phyloP scores from a whole-genome alignment of 176 grass and related monocot species.

The Ensete ventricosum region DNA sequence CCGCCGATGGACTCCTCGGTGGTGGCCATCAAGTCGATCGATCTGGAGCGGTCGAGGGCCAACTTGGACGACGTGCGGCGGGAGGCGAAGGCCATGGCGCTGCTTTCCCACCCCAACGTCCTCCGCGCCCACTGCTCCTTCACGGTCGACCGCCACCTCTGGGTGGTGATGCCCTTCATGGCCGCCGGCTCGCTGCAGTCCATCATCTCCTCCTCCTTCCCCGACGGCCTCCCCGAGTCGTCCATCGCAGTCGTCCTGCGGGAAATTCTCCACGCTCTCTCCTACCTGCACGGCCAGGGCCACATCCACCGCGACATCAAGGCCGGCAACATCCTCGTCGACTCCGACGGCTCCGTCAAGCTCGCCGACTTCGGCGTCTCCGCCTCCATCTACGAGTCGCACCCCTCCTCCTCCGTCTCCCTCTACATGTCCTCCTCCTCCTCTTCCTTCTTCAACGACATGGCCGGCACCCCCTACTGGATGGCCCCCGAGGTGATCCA shows the following conservation, averaged over 20 bases:
- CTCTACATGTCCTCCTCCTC: constrained; percentile 5
- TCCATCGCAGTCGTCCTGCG: constrained; percentile 58
- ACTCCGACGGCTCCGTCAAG: constrained; percentile 68
- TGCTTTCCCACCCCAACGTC: constrained; percentile 65
- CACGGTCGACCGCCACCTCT: constrained; percentile 64
- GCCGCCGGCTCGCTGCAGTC: constrained; percentile 71
- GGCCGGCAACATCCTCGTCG: constrained; percentile 67
- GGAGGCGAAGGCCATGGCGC: constrained; percentile 82
- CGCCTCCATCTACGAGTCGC: constrained; percentile 76
- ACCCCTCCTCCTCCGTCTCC: constrained; percentile 15
- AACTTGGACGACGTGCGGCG: constrained; percentile 73
- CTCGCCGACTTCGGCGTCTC: constrained; percentile 94
- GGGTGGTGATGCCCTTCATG: constrained; percentile 99
- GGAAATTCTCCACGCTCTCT: constrained; percentile 63
- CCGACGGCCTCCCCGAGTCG: constrained; percentile 55
- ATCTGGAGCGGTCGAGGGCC: constrained; percentile 64
- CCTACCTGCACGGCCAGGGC: constrained; percentile 75
- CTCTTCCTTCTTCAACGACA: constrained; percentile 57
- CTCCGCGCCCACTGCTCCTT: constrained; percentile 94
- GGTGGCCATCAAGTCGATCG: constrained; percentile 76
- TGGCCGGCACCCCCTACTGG: constrained; percentile 89
- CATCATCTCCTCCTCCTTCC: constrained; percentile 54
- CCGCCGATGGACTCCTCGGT: constrained; percentile 34
- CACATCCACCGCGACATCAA: constrained; percentile 95
- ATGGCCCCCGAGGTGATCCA: constrained; percentile 96